Evolutionary conservation across 2,329 filamentous ascomycete species (phyloP).

Genomic region (Magnaporthiopsis rhizophila): DNA sequence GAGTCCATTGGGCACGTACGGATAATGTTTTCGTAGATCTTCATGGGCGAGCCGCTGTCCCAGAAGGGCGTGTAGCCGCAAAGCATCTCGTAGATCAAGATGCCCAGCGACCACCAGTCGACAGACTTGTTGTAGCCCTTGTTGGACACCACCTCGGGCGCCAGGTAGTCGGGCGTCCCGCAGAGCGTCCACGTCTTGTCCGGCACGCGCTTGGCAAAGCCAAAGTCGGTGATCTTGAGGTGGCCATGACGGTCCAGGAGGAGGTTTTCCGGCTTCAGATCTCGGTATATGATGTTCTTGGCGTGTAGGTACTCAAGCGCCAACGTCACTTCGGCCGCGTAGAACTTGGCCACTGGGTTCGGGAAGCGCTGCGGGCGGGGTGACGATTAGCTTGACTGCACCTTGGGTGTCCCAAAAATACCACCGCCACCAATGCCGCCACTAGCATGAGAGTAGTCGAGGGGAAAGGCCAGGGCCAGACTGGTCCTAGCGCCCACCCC

Average conservation of each 20-base stretch:
- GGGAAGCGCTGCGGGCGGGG: slow-evolving; percentile 70
- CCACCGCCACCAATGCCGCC: too few species aligned
- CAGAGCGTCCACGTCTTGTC: slow-evolving; percentile 99
- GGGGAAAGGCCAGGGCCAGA: too few species aligned
- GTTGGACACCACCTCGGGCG: slow-evolving; percentile 95
- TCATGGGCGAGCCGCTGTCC: slow-evolving; percentile 96
- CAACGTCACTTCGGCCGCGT: slow-evolving; percentile 92
- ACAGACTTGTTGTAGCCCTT: slow-evolving; percentile 99
- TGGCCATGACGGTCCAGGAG: slow-evolving; percentile 88
- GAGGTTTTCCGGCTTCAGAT: slow-evolving; percentile 92
- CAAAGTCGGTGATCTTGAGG: slow-evolving; percentile 96
- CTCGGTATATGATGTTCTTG: slow-evolving; percentile 94
- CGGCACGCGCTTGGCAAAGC: slow-evolving; percentile 94
- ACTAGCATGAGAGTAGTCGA: too few species aligned
- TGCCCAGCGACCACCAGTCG: slow-evolving; percentile 98
- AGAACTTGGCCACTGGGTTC: slow-evolving; percentile 98
- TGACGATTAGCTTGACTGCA: slow-evolving; percentile 11
- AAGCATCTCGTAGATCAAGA: slow-evolving; percentile 98
- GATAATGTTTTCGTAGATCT: slow-evolving; percentile 99
- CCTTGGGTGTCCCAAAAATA: too few species aligned
- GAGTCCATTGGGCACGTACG: too few species aligned
- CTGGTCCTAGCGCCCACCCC: too few species aligned
- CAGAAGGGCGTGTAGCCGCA: slow-evolving; percentile 99
- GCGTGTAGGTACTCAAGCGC: slow-evolving; percentile 92
- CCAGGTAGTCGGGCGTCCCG: slow-evolving; percentile 94